Evolutionary conservation across 495 filamentous ascomycete species (phyloP).

Genomic region (Penicillium ochrochloron): DNA sequence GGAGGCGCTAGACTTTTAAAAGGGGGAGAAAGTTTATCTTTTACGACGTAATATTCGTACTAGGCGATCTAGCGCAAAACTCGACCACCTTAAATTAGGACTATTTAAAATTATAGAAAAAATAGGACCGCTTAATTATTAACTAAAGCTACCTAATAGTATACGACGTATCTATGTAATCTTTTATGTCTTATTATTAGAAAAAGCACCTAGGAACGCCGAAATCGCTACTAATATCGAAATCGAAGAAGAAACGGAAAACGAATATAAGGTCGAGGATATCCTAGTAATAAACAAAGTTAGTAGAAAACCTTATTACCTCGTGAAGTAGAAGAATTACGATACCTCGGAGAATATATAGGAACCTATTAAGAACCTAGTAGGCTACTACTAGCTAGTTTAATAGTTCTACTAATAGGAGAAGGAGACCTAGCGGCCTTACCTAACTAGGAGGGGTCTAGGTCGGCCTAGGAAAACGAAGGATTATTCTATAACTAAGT

Average conservation of each 20-base stretch:
- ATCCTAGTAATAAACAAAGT: conserved; percentile 1
- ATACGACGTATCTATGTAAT: conserved; percentile 9
- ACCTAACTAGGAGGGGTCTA: no score
- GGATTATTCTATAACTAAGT: no score
- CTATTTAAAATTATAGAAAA: conserved; percentile 20
- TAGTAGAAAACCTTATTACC: conserved; percentile 8
- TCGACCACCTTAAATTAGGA: conserved; percentile 14
- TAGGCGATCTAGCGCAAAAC: conserved; percentile 14
- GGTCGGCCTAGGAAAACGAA: no score
- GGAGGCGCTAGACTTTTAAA: conserved; percentile 4
- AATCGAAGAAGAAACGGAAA: conserved; percentile 15
- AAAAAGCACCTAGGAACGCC: conserved; percentile 9
- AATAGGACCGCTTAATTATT: conserved; percentile 18
- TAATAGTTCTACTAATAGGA: background rate
- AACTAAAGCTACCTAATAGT: conserved; percentile 11
- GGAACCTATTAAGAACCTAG: conserved; percentile 20
- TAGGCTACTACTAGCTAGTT: conserved; percentile 12
- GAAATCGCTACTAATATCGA: conserved; percentile 14
- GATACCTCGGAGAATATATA: conserved; percentile 17
- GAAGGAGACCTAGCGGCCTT: no score
- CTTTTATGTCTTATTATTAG: conserved; percentile 19
- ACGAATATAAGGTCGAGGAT: conserved; percentile 13
- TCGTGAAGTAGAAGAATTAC: conserved; percentile 15
- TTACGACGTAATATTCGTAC: conserved; percentile 7
- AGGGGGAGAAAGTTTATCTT: conserved; percentile 10